Base-by-base conservation (phyloP, 306 rosid genomes). In the Cotoneaster glaucophyllus region DNA sequence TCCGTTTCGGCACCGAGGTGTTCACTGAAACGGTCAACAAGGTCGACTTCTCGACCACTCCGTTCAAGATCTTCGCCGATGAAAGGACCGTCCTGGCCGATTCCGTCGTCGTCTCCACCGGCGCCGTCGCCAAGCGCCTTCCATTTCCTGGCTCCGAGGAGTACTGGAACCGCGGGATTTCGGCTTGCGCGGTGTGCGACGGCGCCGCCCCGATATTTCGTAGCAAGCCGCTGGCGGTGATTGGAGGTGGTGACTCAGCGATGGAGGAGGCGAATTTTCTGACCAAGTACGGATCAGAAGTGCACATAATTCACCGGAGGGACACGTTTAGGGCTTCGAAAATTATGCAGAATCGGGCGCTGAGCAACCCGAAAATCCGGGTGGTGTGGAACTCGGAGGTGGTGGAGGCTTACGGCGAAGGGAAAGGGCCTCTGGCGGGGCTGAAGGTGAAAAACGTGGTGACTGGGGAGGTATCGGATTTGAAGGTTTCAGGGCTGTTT, bases 221-320 rank as follows among this genome's bases (percentile, higher is more conserved):
- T 48, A 82, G 88, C 82, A 88, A 84, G 70, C 93, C 91, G 0
- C 68, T 93, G 59, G 98, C 86, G 8, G 96, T 93, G 64, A 84
- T 93, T 44, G 96, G 98, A 0, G 98, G 98, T 0, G 97, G 98
- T 0, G 97, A 93, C 62, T 89, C 98, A 19, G 93, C 98, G 3
- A 91, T 90, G 97, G 98, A 91, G 74, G 98, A 93, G 67, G 97
- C 97, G 0, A 91, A 80, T 8, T 93, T 91, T 67, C 87, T 93
- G 24, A 91, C 98, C 4, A 93, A 91, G 80, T 93, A 86, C 37
- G 97, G 91, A 11, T 89, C 90, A 8, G 85, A 85, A 28, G 98
- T 93, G 12, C 79, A 85, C 73, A 88, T 93, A 58, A 89, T 93
- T 45, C 97, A 89, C 43, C 69, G 97, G 29, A 84, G 96, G 79